Conservation (phyloP, 2,329 filamentous ascomycete species). For the Venturia effusa region DNA sequence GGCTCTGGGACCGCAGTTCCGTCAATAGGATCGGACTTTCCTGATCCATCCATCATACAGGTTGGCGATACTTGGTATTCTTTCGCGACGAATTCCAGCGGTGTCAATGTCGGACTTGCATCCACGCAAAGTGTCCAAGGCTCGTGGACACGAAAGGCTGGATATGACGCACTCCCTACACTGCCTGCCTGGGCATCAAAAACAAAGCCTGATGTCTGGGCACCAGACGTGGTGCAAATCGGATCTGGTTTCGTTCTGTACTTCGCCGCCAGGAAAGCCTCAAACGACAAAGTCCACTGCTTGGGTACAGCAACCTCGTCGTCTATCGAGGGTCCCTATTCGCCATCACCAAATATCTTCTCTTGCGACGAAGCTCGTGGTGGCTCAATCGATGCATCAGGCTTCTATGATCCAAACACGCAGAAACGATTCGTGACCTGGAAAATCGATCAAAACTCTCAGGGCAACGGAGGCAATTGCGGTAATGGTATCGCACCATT, state of each 20-base stretch:
- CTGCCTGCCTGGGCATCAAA: slow-evolving; percentile 13
- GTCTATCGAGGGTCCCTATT: slow-evolving; percentile 42
- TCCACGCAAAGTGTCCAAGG: slow-evolving; percentile 26
- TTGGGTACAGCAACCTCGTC: slow-evolving; percentile 45
- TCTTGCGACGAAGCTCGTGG: slow-evolving; percentile 23
- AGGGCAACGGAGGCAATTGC: slow-evolving; percentile 37
- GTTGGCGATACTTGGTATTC: slow-evolving; percentile 26
- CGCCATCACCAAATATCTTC: slow-evolving; percentile 20
- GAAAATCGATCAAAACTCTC: slow-evolving; percentile 55
- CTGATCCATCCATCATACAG: slow-evolving; percentile 25
- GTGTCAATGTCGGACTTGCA: slow-evolving; percentile 27
- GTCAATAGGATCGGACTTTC: slow-evolving; percentile 17
- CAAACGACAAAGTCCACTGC: slow-evolving; percentile 39
- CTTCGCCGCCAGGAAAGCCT: slow-evolving; percentile 41
- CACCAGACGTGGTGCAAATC: slow-evolving; percentile 21
- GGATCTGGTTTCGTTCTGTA: slow-evolving; percentile 47
- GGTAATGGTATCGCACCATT: slow-evolving; percentile 32
- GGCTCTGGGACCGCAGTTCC: background rate
- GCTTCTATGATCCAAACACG: slow-evolving; percentile 43
- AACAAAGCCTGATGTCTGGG: slow-evolving; percentile 21
- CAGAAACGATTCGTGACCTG: slow-evolving; percentile 50
- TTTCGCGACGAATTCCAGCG: slow-evolving; percentile 26
- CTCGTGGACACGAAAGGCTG: slow-evolving; percentile 19
- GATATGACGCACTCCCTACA: slow-evolving; percentile 21
- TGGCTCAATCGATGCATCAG: slow-evolving; percentile 52